phyloP scores from a whole-genome alignment of 352 stramenopile genomes.

The Aphanomyces invadans region DNA sequence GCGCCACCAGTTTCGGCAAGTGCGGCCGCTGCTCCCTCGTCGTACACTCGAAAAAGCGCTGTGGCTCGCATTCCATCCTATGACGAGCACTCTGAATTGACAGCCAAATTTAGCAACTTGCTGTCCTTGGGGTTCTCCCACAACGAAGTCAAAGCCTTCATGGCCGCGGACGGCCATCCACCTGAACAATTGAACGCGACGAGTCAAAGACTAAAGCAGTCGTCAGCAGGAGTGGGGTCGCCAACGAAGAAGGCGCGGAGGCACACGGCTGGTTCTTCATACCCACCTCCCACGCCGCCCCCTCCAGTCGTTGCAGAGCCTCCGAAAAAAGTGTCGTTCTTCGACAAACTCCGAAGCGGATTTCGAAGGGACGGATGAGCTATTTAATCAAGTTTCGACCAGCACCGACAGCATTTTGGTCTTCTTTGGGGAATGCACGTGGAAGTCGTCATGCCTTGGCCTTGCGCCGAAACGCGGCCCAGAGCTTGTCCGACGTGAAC shows the following conservation, averaged over 20 bases:
- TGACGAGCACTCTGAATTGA: neutral
- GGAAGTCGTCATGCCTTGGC: neutral
- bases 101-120: slow-evolving; percentile 20
- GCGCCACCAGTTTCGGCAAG: neutral
- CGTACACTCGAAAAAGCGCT: no score
- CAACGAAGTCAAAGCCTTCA: slow-evolving; percentile 22
- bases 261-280: neutral
- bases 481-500: neutral
- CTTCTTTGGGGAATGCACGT: neutral
- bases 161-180: slow-evolving; percentile 15
- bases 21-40: neutral
- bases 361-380: neutral
- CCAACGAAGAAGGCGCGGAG: slow-evolving; percentile 6
- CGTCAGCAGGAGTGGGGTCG: neutral
- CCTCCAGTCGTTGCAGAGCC: neutral
- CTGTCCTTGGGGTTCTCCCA: slow-evolving; percentile 18
- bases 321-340: slow-evolving; percentile 5
- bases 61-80: neutral
- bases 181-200: neutral
- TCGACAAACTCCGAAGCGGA: slow-evolving; percentile 9
- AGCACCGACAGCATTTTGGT: neutral
- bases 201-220: neutral
- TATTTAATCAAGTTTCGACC: neutral
- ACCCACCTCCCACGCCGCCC: neutral
- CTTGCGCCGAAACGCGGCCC: neutral